Base-by-base conservation (phyloP, 225 moss, liverwort and hornwort species). In the Polytrichum commune region DNA sequence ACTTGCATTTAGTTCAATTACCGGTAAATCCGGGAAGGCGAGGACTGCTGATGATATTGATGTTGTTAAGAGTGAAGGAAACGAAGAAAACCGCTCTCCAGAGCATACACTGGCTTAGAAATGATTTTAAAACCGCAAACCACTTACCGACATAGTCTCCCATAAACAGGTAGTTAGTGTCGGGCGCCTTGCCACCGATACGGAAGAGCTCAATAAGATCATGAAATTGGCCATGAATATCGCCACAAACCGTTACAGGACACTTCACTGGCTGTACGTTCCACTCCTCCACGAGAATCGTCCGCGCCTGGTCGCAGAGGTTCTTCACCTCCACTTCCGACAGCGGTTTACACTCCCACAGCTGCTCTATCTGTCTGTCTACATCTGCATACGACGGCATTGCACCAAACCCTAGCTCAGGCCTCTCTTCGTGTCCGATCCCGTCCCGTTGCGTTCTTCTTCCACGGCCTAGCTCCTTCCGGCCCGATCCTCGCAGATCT, bases 381-480 rank as follows among this genome's bases (percentile, higher is more conserved):
- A 89, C 84, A 89, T 89, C 89, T 74, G 89, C 89, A 86, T 89
- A 89, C 76, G 86, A 89, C 83, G 89, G 85, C 89, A 89, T 89
- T 81, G 86, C 86, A 69, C 88, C 73, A 74, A 58, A 58, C 77
- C 72, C 72, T 61, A 28, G 2, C 33, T 24, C 61, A 3, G 38
- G 23, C 55, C 8, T 19, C 63, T 61, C 63, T 22, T 27, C 26
- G 22, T 22, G 13, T 13, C 46, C 46, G 46, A 46, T 46, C 46
- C 13, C 46, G 13, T 13, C 4, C 46, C 13, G 46, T 46, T 46
- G 16, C 46, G 46, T 16, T 46, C 46, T 16, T 46, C 46, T 3
- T 16, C 32, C 46, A 46, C 46, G 16, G 16, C 46, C 46, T 46
- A 46, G 46, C 46, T 13, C 46, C 13, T 46, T 53, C 32, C 1